Conservation (phyloP, 2,329 filamentous ascomycete species). For the Colletotrichum tofieldiae region DNA sequence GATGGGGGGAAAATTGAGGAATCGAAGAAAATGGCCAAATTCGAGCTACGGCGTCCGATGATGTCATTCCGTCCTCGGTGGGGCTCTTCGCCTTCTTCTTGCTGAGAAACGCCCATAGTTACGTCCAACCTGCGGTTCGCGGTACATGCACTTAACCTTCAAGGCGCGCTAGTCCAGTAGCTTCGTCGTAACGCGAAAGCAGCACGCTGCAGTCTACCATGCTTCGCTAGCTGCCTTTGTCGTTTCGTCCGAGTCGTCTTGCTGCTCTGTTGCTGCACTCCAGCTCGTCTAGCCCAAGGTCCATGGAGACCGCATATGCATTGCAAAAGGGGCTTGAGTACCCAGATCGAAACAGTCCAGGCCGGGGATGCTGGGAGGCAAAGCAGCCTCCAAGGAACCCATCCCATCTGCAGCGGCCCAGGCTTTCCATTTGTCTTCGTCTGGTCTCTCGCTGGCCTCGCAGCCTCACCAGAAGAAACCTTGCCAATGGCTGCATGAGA, state of each 20-base stretch:
- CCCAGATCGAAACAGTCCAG: slow-evolving; percentile 36
- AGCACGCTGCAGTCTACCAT: slow-evolving; percentile 4
- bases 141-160: slow-evolving; percentile 18
- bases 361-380: slow-evolving; percentile 23
- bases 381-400: slow-evolving; percentile 3
- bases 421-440: slow-evolving; percentile 11
- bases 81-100: slow-evolving; percentile 14
- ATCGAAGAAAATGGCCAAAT: slow-evolving; percentile 7
- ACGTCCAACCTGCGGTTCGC: slow-evolving; percentile 7
- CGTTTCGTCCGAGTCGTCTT: slow-evolving; percentile 2
- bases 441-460: slow-evolving; percentile 14
- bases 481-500: slow-evolving; percentile 13
- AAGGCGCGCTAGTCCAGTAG: slow-evolving; percentile 12
- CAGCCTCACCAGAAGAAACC: not conserved
- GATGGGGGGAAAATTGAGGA: slow-evolving; percentile 6
- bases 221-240: slow-evolving; percentile 1
- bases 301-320: slow-evolving; percentile 40
- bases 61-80: slow-evolving; percentile 34
- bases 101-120: slow-evolving; percentile 11
- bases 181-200: slow-evolving; percentile 13
- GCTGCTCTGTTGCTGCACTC: slow-evolving; percentile 11
- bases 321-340: slow-evolving; percentile 37
- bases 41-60: slow-evolving; percentile 16
- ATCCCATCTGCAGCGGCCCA: slow-evolving; percentile 23
- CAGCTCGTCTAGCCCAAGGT: slow-evolving; percentile 29